phyloP scores from a whole-genome alignment of 2,329 filamentous ascomycete genomes.

The Trichoderma sp. region DNA sequence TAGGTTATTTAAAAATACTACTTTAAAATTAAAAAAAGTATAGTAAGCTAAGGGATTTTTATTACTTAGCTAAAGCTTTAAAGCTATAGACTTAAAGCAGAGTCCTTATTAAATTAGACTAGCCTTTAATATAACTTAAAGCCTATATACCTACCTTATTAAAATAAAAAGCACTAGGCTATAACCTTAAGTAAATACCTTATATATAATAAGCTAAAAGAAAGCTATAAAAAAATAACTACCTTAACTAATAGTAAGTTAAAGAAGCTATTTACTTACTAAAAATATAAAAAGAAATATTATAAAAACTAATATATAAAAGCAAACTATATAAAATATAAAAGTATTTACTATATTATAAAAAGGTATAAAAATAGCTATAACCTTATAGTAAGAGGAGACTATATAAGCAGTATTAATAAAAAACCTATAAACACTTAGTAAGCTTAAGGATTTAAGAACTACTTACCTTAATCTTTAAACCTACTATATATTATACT shows the following conservation, averaged over 20 bases:
- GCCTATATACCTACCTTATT: background rate
- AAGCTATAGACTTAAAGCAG: background rate
- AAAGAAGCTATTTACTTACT: background rate
- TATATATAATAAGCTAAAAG: background rate
- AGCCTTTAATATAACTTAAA: background rate
- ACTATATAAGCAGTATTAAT: background rate
- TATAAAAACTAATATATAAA: background rate
- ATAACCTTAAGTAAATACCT: background rate
- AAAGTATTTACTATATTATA: background rate
- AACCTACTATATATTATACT: conserved; percentile 6
- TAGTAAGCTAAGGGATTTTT: background rate
- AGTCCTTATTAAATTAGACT: background rate
- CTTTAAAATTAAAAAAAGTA: background rate
- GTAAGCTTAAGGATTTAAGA: background rate
- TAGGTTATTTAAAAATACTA: background rate
- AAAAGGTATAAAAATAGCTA: background rate
- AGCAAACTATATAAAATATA: background rate
- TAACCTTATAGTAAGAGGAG: background rate
- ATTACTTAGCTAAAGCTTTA: background rate
- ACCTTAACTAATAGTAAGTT: background rate
- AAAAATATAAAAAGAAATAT: background rate
- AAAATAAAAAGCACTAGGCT: background rate
- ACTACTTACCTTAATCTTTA: background rate
- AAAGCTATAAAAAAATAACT: background rate
- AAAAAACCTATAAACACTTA: background rate